A percentile compares a stretch with the other conserved stretches of the same genome.
These are phyloP conservation scores for Astraeus odoratus DNA, from an alignment of 768 basidiomycete species.

Conservation along the genomic window DNA sequence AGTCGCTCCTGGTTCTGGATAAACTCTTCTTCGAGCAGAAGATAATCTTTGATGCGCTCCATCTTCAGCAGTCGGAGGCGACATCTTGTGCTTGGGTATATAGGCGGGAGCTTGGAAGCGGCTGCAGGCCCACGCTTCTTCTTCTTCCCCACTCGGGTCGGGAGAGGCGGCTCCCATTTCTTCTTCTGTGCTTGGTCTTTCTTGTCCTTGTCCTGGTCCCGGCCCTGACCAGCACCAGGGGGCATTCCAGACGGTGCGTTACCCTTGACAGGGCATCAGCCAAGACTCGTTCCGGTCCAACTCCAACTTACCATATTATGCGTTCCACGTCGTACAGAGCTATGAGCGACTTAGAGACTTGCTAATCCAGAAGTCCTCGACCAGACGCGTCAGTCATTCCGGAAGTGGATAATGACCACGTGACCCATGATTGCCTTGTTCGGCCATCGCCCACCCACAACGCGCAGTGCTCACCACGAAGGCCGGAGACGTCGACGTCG, in stretches of 20 bases:
- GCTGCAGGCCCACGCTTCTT: constrained; percentile 88
- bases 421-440: constrained; percentile 23
- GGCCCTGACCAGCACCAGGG: constrained; percentile 42
- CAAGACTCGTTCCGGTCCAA: neutral
- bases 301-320: constrained; percentile 17
- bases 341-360: too few species aligned
- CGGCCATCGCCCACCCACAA: constrained; percentile 8
- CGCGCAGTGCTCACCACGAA: neutral
- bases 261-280: constrained; percentile 42
- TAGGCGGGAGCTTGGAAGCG: constrained; percentile 84
- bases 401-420: constrained; percentile 31
- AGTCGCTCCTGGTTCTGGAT: constrained; percentile 87
- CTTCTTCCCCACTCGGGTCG: constrained; percentile 96
- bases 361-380: too few species aligned
- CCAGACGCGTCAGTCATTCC: constrained; percentile 47
- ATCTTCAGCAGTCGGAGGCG: constrained; percentile 91
- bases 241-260: constrained; percentile 63
- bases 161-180: constrained; percentile 98
- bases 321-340: constrained; percentile 3
- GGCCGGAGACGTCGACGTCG: too few species aligned
- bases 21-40: constrained; percentile 93
- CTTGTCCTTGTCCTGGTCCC: constrained; percentile 38
- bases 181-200: constrained; percentile 58
- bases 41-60: constrained; percentile 97
- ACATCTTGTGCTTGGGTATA: constrained; percentile 93